Conservation (phyloP, 805 yeast genomes). For the Candida ovalis region DNA sequence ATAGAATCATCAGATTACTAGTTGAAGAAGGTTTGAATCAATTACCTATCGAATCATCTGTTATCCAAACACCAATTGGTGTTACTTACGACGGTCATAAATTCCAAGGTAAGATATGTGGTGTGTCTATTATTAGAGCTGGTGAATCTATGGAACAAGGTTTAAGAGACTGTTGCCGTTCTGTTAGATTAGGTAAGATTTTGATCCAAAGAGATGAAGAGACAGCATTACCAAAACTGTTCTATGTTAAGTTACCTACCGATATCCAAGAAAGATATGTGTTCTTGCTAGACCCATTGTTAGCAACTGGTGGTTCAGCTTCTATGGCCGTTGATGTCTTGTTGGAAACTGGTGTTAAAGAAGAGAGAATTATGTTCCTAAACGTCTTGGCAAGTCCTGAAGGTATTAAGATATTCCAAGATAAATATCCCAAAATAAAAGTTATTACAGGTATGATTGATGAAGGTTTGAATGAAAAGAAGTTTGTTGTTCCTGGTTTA, state of each 20-base stretch:
- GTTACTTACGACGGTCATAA: conserved; percentile 68
- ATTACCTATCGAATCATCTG: conserved; percentile 73
- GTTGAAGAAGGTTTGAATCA: conserved; percentile 96
- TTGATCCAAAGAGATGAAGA: conserved; percentile 98
- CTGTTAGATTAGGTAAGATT: conserved; percentile 94
- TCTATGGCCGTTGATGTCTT: conserved; percentile 95
- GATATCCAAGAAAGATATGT: conserved; percentile 88
- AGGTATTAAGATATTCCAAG: conserved; percentile 77
- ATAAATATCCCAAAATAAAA: conserved; percentile 75
- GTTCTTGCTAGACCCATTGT: conserved; percentile 91
- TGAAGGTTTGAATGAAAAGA: conserved; percentile 76
- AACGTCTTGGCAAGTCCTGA: conserved; percentile 94
- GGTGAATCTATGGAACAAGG: conserved; percentile 99
- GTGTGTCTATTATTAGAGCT: conserved; percentile 96
- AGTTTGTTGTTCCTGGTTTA: conserved; percentile 87
- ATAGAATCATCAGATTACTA: conserved; percentile 85
- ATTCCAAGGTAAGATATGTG: conserved; percentile 92
- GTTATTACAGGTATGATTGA: conserved; percentile 95
- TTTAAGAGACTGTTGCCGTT: conserved; percentile 92
- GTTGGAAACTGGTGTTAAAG: conserved; percentile 79
- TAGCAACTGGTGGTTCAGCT: conserved; percentile 99
- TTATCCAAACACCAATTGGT: conserved; percentile 75
- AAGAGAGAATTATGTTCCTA: conserved; percentile 82
- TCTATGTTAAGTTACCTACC: conserved; percentile 90
- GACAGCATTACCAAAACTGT: conserved; percentile 87